phyloP scores from a whole-genome alignment of 2,329 filamentous ascomycete species.

The Fusarium beomiforme region DNA sequence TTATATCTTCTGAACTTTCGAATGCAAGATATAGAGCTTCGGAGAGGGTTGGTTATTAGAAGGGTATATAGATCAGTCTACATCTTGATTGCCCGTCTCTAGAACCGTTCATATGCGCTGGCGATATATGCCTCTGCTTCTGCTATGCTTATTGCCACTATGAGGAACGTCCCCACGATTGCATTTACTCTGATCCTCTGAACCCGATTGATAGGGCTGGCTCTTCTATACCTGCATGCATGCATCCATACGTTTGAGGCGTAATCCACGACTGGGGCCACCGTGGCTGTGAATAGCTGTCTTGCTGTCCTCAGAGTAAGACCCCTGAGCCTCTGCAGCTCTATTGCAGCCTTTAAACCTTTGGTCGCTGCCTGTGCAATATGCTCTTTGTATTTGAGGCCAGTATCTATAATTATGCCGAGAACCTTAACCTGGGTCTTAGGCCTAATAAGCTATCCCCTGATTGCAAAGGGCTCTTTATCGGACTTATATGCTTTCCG shows the following conservation, averaged over 20 bases:
- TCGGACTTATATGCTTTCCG: background rate
- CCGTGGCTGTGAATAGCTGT: background rate
- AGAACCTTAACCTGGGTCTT: background rate
- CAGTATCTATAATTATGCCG: background rate
- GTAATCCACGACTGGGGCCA: slow-evolving; percentile 6
- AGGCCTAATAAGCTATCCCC: background rate
- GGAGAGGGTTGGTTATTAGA: background rate
- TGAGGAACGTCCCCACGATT: no score
- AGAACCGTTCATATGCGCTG: background rate
- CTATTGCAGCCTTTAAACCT: no score
- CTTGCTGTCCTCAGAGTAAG: background rate
- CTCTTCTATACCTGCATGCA: background rate
- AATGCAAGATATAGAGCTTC: background rate
- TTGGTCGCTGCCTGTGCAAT: background rate
- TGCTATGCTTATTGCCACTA: no score
- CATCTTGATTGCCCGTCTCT: background rate
- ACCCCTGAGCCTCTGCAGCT: no score
- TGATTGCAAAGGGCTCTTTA: background rate
- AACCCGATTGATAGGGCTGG: background rate
- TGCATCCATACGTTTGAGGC: slow-evolving; percentile 12
- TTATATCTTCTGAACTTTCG: background rate
- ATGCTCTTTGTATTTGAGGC: background rate
- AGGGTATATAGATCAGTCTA: background rate
- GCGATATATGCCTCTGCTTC: no score
- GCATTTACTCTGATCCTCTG: no score